A percentile compares a stretch with the other conserved stretches of the same genome.
Evolutionary conservation across 2,329 filamentous ascomycete species (phyloP).

Genomic region (Xylaria polymorpha): DNA sequence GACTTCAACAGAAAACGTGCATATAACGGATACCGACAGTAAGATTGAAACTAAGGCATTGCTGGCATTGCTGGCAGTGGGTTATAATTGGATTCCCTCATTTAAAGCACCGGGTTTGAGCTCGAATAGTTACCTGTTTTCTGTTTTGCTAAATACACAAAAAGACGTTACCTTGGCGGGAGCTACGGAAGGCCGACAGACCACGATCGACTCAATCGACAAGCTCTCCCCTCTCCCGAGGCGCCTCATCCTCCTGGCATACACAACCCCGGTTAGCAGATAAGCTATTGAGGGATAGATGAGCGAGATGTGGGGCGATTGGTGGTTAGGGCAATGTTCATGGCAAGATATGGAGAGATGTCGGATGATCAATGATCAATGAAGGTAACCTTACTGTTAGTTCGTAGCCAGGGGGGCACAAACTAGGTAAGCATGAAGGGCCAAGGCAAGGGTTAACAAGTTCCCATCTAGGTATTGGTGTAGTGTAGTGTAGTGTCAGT

Average conservation of each 20-base stretch:
- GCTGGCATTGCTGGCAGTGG: background rate
- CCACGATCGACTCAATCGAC: conserved; percentile 5
- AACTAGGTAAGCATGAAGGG: conserved; percentile 14
- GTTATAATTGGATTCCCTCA: background rate
- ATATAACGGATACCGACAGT: conserved; percentile 1
- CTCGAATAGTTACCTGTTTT: background rate
- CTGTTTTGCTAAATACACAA: background rate
- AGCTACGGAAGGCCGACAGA: conserved; percentile 1
- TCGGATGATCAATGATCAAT: conserved; percentile 13
- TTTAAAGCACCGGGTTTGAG: background rate
- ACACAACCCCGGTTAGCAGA: conserved; percentile 13
- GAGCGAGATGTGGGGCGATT: background rate
- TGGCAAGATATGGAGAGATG: conserved; percentile 16
- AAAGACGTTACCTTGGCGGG: background rate
- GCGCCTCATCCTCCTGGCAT: background rate
- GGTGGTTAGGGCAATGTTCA: conserved; percentile 1
- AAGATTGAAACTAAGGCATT: conserved; percentile 1
- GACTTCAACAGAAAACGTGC: background rate
- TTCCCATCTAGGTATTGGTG: background rate
- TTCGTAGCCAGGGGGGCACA: background rate
- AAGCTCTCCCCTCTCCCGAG: conserved; percentile 7
- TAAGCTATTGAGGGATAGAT: conserved; percentile 8
- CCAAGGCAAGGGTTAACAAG: conserved; percentile 5
- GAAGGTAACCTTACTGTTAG: conserved; percentile 5
- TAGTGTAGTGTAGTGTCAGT: background rate